Conservation (phyloP, 2,329 filamentous ascomycete species). For the Pseudomassariella vexata region DNA sequence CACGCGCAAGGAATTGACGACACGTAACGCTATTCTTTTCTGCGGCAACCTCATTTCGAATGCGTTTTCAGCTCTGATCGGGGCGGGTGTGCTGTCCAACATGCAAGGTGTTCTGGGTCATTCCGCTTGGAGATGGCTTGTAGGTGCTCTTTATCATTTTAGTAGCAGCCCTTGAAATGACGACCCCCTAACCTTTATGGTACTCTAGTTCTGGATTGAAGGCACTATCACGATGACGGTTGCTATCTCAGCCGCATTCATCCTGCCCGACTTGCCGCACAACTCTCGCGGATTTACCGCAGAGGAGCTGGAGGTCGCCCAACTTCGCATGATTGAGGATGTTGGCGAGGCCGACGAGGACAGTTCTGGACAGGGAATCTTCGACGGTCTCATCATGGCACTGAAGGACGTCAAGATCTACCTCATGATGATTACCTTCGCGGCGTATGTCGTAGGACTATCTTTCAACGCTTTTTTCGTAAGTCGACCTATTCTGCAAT, state of each 20-base stretch:
- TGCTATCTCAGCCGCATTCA: constrained; percentile 38
- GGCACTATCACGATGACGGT: constrained; percentile 45
- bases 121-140: constrained; percentile 56
- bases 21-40: constrained; percentile 52
- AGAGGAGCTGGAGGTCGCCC: constrained; percentile 50
- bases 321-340: constrained; percentile 51
- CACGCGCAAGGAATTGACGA: constrained; percentile 51
- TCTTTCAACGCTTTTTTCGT: constrained; percentile 56
- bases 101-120: constrained; percentile 51
- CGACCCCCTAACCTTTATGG: constrained; percentile 32
- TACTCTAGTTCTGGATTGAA: constrained; percentile 40
- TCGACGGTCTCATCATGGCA: constrained; percentile 52
- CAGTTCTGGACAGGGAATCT: constrained; percentile 39
- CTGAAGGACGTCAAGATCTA: constrained; percentile 58
- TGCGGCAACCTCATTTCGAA: constrained; percentile 55
- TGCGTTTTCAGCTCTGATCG: constrained; percentile 54
- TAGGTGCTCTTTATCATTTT: too few species aligned
- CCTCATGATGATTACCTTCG: constrained; percentile 57
- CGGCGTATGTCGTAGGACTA: constrained; percentile 52
- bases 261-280: constrained; percentile 49
- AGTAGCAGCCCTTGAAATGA: too few species aligned
- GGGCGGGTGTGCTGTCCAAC: constrained; percentile 51
- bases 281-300: constrained; percentile 54
- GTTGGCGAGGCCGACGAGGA: constrained; percentile 51
- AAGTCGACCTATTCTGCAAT: constrained; percentile 12